Evolutionary conservation across 2,329 filamentous ascomycete genomes (phyloP), one percentile per base, ranked within the genome.

Genomic region (Tolypocladium cylindrosporum): DNA sequence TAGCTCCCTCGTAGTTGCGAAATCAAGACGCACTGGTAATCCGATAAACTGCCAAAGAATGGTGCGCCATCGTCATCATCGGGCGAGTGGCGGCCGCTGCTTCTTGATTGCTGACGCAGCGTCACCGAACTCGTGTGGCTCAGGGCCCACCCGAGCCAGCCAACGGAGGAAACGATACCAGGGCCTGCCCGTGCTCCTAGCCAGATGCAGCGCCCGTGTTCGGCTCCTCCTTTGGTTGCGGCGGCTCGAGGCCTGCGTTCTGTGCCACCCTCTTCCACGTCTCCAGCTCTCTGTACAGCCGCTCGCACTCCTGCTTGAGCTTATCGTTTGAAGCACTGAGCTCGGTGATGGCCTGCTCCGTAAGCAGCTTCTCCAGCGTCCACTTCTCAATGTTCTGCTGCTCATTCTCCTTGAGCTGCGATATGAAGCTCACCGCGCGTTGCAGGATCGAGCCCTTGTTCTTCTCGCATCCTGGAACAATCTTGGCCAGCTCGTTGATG

Each of bases 381-480:
- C 90, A 94, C 74, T 96, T 91, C 71, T 96, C 93, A 62, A 96
- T 91, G 71, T 96, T 96, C 63, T 94, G 89, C 19, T 89, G 85
- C 71, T 96, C 93, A 65, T 96, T 95, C 71, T 97, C 91, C 71
- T 94, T 95, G 43, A 99, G 82, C 69, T 97, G 91, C 13, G 86
- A 89, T 70, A 99, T 97, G 76, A 96, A 97, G 62, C 91, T 87
- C 11, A 97, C 93, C 0, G 94, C 91, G 40, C 93, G 90, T 70
- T 95, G 90, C 42, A 99, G 79, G 63, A 99, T 97, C 2, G 91
- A 95, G 0, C 94, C 94, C 75, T 99, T 99, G 79, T 99, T 97
- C 80, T 97, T 99, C 75, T 99, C 94, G 68, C 93, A 97, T 16
- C 91, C 91, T 0, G 94, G 94, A 0, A 99, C 94, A 64, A 99